Evolutionary conservation across 805 yeast species (phyloP), one percentile per base, ranked within the genome.

Genomic region (Monosporozyma siamensis): DNA sequence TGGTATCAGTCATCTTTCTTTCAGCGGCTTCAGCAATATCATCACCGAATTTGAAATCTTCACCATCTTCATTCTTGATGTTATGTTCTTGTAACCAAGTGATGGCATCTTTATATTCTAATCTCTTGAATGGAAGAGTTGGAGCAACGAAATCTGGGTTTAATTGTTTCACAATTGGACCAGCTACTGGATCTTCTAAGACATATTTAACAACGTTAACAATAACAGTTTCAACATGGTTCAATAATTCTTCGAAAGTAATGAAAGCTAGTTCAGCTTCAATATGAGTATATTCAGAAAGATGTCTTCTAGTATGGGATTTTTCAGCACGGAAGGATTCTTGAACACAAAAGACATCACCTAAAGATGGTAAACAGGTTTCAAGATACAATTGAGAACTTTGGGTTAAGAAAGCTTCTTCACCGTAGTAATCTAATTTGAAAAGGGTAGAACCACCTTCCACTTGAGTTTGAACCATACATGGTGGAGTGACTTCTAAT

Each of bases 21-120:
- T 92, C 99, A 46, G 97, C 98, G 44, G 98, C 98, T 71, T 92
- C 99, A 47, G 97, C 97, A 51, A 92, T 92, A 65, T 92, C 99
- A 62, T 92, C 99, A 65, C 99, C 99, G 54, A 92, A 92, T 68
- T 82, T 77, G 80, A 90, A 92, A 53, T 72, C 69, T 63, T 87
- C 83, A 49, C 92, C 97, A 10, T 90, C 96, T 71, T 92, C 98
- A 76, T 90, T 92, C 58, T 80, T 80, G 57, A 94, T 78, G 42
- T 82, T 90, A 68, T 90, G 87, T 68, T 89, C 97, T 76, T 87
- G 86, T 67, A 92, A 80, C 97, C 98, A 92, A 27, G 80, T 86
- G 54, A 92, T 73, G 23, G 98, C 98, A 41, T 90, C 81, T 45
- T 79, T 77, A 70, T 92, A 92, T 54, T 81, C 79, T 82, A 92